These are phyloP conservation scores for Escallonia rubra DNA, from an alignment of 129 eudicot genomes.

Conservation along the genomic window DNA sequence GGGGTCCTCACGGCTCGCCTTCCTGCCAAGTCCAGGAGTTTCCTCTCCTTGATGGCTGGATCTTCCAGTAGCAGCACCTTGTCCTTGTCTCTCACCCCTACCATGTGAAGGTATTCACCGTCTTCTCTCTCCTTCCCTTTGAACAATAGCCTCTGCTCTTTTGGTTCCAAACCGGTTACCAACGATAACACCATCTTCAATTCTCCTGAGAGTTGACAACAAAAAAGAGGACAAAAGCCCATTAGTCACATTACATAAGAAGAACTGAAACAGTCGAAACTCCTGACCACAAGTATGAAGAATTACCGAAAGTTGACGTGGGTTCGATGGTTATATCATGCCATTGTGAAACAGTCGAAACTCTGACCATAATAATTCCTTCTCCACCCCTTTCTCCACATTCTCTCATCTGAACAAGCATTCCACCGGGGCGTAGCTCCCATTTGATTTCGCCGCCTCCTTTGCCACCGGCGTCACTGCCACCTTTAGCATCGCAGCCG, in stretches of 20 bases:
- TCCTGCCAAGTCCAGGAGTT: slow-evolving; percentile 31
- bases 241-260: neutral
- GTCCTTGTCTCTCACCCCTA: slow-evolving; percentile 81
- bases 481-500: slow-evolving; percentile 18
- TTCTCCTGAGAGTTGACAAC: slow-evolving; percentile 42
- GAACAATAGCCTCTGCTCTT: slow-evolving; percentile 74
- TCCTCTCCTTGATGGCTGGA: slow-evolving; percentile 71
- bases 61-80: slow-evolving; percentile 72
- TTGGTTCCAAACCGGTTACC: slow-evolving; percentile 58
- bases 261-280: neutral
- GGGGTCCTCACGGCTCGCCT: slow-evolving; percentile 35
- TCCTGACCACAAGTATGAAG: neutral
- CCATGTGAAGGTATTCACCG: slow-evolving; percentile 76
- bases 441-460: slow-evolving; percentile 53
- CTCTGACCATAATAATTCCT: slow-evolving; percentile 43
- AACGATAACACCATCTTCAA: slow-evolving; percentile 59
- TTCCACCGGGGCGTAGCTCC: slow-evolving; percentile 87
- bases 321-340: slow-evolving; percentile 64
- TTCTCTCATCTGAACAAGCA: slow-evolving; percentile 91
- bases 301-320: slow-evolving; percentile 83
- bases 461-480: slow-evolving; percentile 13
- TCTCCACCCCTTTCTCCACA: slow-evolving; percentile 24
- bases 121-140: slow-evolving; percentile 88
- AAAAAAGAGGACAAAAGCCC: neutral
- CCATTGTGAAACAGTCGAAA: slow-evolving; percentile 57